Evolutionary conservation across 2,329 filamentous ascomycete species (phyloP).

Genomic region (Fonsecaea nubica): DNA sequence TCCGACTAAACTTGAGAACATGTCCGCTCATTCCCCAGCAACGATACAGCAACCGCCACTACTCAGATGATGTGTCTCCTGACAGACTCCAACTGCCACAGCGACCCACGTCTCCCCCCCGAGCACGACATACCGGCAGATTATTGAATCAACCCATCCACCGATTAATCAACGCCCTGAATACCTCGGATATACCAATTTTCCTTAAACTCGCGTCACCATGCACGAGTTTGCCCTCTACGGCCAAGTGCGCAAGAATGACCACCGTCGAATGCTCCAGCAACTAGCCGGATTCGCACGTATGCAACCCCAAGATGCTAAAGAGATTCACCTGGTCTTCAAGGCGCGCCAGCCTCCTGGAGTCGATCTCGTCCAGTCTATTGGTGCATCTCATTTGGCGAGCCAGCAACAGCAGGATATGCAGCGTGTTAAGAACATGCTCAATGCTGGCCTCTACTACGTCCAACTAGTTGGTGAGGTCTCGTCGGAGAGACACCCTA

Average conservation of each 20-base stretch:
- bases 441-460: conserved; percentile 61
- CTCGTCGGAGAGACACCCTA: neutral
- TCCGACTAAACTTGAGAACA: neutral
- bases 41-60: neutral
- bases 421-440: conserved; percentile 55
- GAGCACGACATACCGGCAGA: conserved; percentile 6
- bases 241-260: conserved; percentile 62
- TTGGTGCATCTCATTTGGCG: conserved; percentile 53
- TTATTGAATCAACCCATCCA: conserved; percentile 4
- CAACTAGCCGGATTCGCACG: conserved; percentile 67
- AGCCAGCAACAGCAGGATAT: conserved; percentile 51
- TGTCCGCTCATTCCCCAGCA: conserved; percentile 2
- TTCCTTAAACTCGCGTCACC: conserved; percentile 16
- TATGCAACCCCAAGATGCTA: conserved; percentile 63
- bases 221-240: conserved; percentile 71
- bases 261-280: conserved; percentile 66
- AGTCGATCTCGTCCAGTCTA: conserved; percentile 45
- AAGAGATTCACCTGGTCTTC: conserved; percentile 66
- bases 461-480: conserved; percentile 58
- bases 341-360: conserved; percentile 59
- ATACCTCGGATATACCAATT: neutral
- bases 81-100: conserved; percentile 7
- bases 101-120: conserved; percentile 5
- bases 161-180: conserved; percentile 6
- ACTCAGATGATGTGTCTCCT: conserved; percentile 29